These are phyloP conservation scores for Ascochyta lentis DNA, from an alignment of 2,329 filamentous ascomycete genomes.

Conservation along the genomic window DNA sequence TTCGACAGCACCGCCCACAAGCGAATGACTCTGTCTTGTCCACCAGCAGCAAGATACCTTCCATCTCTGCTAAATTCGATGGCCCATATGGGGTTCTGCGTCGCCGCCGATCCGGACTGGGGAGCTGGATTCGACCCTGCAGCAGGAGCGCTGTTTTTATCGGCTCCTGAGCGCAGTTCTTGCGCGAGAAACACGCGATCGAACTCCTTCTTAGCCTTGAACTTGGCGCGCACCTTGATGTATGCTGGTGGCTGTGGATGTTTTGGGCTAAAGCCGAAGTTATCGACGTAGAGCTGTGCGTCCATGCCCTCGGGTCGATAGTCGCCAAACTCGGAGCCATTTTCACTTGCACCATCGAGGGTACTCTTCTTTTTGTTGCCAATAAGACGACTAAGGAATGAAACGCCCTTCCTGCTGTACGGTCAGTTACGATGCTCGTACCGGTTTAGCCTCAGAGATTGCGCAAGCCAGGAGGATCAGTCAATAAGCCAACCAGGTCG, in stretches of 20 bases:
- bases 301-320: constrained; percentile 79
- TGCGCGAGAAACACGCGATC: constrained; percentile 90
- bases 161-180: constrained; percentile 71
- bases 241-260: constrained; percentile 91
- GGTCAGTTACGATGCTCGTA: constrained; percentile 18
- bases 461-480: neutral
- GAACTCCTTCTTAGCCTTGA: constrained; percentile 84
- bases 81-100: constrained; percentile 81
- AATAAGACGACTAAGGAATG: constrained; percentile 88
- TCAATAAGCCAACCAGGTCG: constrained; percentile 1
- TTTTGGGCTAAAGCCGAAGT: constrained; percentile 78
- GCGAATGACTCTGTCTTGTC: constrained; percentile 83
- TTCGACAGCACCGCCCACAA: constrained; percentile 90
- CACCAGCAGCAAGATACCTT: constrained; percentile 87
- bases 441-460: neutral
- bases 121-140: constrained; percentile 37
- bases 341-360: constrained; percentile 58
- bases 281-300: constrained; percentile 78
- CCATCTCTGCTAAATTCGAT: constrained; percentile 93
- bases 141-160: constrained; percentile 37
- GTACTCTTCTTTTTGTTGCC: constrained; percentile 75
- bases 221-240: constrained; percentile 80
- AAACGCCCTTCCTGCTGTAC: constrained; percentile 75
- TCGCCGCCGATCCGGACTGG: constrained; percentile 43
- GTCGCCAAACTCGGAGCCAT: constrained; percentile 73